Evolutionary conservation across 805 yeast genomes (phyloP).

Genomic region (Ogataea saltuana): DNA sequence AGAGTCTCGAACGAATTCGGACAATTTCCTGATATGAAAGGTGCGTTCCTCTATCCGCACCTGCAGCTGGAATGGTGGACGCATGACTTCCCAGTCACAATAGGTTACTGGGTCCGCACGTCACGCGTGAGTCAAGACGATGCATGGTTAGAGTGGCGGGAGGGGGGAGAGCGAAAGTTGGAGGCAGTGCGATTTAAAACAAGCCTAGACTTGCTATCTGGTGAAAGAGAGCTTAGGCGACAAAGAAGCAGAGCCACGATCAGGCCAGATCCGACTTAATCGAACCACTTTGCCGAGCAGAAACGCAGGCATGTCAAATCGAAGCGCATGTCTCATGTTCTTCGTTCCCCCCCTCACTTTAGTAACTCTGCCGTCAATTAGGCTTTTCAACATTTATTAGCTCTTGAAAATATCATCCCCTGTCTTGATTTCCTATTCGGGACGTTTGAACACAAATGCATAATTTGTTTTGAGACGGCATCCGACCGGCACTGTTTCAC

Average conservation of each 20-base stretch:
- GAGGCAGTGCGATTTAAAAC: too few species aligned
- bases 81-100: background rate
- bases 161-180: background rate
- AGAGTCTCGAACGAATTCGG: background rate
- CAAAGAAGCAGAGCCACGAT: too few species aligned
- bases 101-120: background rate
- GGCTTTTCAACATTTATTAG: background rate
- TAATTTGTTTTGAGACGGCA: too few species aligned
- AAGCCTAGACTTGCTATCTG: too few species aligned
- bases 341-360: too few species aligned
- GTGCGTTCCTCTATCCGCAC: background rate
- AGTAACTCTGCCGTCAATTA: too few species aligned
- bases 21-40: background rate
- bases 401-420: background rate
- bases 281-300: background rate
- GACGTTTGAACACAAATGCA: background rate
- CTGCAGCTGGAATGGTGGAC: background rate
- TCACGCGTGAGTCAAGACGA: constrained; percentile 3
- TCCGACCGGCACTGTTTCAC: background rate
- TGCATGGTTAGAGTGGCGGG: background rate
- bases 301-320: background rate
- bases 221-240: too few species aligned
- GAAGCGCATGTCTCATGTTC: too few species aligned
- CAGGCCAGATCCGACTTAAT: background rate
- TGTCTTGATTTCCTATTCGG: constrained; percentile 3